Evolutionary conservation across 768 basidiomycete species (phyloP).

Genomic region (Mrakia gelida): DNA sequence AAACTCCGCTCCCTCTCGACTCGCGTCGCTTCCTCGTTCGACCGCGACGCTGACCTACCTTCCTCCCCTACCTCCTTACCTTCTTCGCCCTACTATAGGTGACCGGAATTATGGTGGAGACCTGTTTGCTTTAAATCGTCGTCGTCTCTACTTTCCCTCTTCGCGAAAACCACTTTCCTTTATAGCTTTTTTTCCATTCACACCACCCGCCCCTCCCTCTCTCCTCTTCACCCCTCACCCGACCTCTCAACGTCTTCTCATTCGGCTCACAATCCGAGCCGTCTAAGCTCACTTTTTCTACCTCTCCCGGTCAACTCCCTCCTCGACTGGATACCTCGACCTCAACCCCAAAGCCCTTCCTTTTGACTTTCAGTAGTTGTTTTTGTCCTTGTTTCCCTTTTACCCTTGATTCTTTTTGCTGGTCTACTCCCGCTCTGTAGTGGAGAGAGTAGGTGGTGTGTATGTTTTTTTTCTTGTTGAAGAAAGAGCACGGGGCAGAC

Average conservation of each 20-base stretch:
- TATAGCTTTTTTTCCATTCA: neutral
- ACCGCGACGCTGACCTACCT: too few relatives aligned
- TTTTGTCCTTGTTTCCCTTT: too few relatives aligned
- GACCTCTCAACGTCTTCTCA: neutral
- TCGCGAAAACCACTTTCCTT: neutral
- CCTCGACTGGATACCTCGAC: too few relatives aligned
- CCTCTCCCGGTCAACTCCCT: too few relatives aligned
- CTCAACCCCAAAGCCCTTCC: too few relatives aligned
- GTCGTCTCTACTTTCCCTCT: neutral
- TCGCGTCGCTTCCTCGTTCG: too few relatives aligned
- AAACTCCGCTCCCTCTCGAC: too few relatives aligned
- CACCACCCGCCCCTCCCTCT: neutral
- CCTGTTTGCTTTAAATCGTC: constrained; percentile 24
- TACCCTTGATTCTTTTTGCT: too few relatives aligned
- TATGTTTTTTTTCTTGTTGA: neutral
- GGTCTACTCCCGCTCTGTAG: neutral
- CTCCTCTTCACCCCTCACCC: too few relatives aligned
- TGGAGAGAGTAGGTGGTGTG: neutral
- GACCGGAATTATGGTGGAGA: constrained; percentile 67
- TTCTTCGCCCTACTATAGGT: constrained; percentile 50
- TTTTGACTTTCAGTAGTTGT: too few relatives aligned
- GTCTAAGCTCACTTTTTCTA: neutral
- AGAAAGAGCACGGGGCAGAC: neutral
- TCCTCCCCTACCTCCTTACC: too few relatives aligned
- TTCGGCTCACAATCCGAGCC: neutral